Percentiles rank a stretch among this genome's conserved stretches.
Evolutionary conservation across 1,284 basidiomycete genomes (phyloP).

Genomic region (Trichosporon sp.): DNA sequence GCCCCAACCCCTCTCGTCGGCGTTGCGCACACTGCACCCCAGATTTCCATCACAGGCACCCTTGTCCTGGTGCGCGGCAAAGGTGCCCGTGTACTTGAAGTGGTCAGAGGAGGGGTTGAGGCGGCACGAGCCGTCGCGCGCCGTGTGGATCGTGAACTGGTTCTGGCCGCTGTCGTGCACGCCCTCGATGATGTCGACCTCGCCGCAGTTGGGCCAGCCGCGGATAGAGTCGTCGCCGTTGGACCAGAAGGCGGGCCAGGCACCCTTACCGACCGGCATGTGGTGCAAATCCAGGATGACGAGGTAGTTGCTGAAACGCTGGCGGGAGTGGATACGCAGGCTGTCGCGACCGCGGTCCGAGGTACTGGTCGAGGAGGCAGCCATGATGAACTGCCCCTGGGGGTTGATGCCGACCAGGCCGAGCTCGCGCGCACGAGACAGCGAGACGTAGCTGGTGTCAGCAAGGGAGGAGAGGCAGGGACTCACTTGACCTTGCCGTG

Average conservation of each 20-base stretch:
- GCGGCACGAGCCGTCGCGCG: slow-evolving; percentile 6
- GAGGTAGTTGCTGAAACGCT: slow-evolving; percentile 7
- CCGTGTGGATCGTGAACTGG: slow-evolving; percentile 12
- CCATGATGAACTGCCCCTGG: slow-evolving; percentile 7
- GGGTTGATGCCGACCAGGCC: slow-evolving; percentile 1
- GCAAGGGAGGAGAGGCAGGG: background rate
- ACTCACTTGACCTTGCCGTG: slow-evolving; percentile 18
- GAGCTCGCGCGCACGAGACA: background rate
- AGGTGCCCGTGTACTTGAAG: background rate
- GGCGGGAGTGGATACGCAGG: slow-evolving; percentile 8
- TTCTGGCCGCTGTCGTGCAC: slow-evolving; percentile 6
- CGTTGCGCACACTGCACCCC: background rate
- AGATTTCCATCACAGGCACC: background rate
- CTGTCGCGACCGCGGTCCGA: background rate
- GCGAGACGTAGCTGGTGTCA: slow-evolving; percentile 7
- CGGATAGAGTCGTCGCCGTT: slow-evolving; percentile 7
- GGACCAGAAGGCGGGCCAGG: slow-evolving; percentile 2
- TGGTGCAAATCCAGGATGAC: background rate
- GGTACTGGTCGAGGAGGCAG: background rate
- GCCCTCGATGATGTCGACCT: slow-evolving; percentile 11
- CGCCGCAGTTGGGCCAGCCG: slow-evolving; percentile 1
- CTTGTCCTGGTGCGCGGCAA: background rate
- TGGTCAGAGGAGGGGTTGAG: background rate
- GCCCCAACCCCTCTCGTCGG: background rate
- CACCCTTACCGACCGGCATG: background rate